Evolutionary conservation across 768 basidiomycete species (phyloP).

Genomic region (Kwoniella pini): DNA sequence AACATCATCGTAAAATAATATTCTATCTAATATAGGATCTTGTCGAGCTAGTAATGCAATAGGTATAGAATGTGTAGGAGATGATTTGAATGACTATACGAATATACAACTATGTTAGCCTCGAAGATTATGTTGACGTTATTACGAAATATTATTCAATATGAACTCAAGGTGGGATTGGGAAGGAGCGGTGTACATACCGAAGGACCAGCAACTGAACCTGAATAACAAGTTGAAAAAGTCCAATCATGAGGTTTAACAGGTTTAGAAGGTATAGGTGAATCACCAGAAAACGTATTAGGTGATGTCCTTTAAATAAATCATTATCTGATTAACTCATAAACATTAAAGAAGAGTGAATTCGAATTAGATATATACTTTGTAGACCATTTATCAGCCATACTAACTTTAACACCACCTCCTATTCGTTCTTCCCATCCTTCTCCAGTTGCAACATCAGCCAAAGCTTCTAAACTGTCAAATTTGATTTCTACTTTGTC

Average conservation of each 20-base stretch:
- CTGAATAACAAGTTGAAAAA: slow-evolving; percentile 84
- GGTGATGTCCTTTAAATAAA: neutral
- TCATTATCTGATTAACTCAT: neutral
- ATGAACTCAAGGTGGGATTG: no score
- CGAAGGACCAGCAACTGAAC: slow-evolving; percentile 52
- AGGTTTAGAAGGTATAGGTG: slow-evolving; percentile 50
- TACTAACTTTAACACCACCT: slow-evolving; percentile 89
- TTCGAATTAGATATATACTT: slow-evolving; percentile 62
- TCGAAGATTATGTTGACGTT: no score
- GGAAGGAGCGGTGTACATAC: no score
- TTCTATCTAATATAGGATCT: slow-evolving; percentile 67
- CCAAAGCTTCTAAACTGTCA: slow-evolving; percentile 67
- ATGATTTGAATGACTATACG: slow-evolving; percentile 57
- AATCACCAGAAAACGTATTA: slow-evolving; percentile 35
- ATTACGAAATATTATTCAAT: no score
- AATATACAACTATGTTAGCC: no score
- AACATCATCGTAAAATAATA: slow-evolving; percentile 95
- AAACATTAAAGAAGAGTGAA: no score
- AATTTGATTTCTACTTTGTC: slow-evolving; percentile 58
- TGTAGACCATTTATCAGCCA: slow-evolving; percentile 93
- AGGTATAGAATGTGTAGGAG: slow-evolving; percentile 63
- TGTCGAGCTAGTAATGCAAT: slow-evolving; percentile 79
- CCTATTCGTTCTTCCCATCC: slow-evolving; percentile 77
- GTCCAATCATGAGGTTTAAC: slow-evolving; percentile 98
- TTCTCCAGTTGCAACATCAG: slow-evolving; percentile 64